Evolutionary conservation across 148 eudicot genomes (phyloP), one percentile per base, ranked within the genome.

Genomic region (Selenicereus undatus): DNA sequence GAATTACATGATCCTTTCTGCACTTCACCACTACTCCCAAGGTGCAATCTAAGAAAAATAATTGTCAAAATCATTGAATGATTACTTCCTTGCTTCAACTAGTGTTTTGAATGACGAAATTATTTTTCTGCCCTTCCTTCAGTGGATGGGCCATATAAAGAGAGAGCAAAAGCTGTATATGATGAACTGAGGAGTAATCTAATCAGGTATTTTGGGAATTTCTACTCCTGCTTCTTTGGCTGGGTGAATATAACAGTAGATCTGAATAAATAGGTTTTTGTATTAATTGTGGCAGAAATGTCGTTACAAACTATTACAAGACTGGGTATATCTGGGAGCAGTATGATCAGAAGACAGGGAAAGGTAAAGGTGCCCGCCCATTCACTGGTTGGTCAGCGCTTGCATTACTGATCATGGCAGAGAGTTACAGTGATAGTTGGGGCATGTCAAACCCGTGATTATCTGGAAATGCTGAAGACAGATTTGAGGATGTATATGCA

Each of bases 301-400:
- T 95, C 50, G 91, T 91, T 5, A 79, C 76, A 29, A 93, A 95
- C 85, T 91, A 92, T 74, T 73, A 89, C 72, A 87, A 85, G 78
- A 93, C 90, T 43, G 93, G 97, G 48, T 95, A 85, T 81, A 77
- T 95, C 1, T 95, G 97, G 99, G 99, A 95, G 78, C 99, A 93
- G 83, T 95, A 88, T 84, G 97, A 95, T 86, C 99, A 95, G 87
- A 90, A 88, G 80, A 90, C 86, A 16, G 99, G 97, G 22, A 92
- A 89, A 36, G 99, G 99, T 76, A 93, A 92, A 89, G 97, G 99
- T 29, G 87, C 93, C 2, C 94, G 89, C 42, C 83, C 88, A 0
- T 95, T 95, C 77, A 93, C 95, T 11, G 97, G 99, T n/a, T 95
- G 99, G 99, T 89, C 99, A 69, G 90, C 99, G 18, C 91, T 93